Percentiles rank a stretch among this genome's conserved stretches.
These are phyloP conservation scores for Clitopilus passeckerianus DNA, from an alignment of 768 basidiomycete genomes.

Conservation along the genomic window DNA sequence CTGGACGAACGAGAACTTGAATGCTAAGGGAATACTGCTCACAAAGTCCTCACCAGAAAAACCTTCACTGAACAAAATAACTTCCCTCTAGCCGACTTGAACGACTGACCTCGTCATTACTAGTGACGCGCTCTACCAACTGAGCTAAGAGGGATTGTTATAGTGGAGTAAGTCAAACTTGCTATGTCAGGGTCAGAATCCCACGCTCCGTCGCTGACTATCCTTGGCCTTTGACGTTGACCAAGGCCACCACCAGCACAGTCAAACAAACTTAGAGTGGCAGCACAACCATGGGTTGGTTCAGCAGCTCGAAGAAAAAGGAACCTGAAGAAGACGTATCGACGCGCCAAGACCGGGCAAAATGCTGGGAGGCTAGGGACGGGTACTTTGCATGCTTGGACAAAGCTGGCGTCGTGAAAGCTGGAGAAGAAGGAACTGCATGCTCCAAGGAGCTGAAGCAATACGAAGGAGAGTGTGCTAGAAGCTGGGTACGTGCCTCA, in stretches of 20 bases:
- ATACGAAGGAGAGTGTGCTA: constrained; percentile 77
- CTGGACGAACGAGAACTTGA: no score
- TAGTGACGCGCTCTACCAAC: constrained; percentile 45
- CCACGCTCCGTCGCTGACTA: not conserved
- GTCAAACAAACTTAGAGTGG: not conserved
- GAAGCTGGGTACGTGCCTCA: constrained; percentile 73
- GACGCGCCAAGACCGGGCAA: constrained; percentile 62
- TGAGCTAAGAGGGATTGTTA: constrained; percentile 10
- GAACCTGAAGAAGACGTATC: constrained; percentile 34
- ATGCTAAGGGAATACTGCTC: no score
- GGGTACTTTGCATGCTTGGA: constrained; percentile 85
- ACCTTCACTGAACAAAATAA: no score
- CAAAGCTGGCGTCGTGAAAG: constrained; percentile 56
- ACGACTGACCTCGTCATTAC: constrained; percentile 70
- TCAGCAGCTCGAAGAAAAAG: constrained; percentile 25
- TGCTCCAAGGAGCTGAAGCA: constrained; percentile 52
- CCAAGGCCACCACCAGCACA: not conserved
- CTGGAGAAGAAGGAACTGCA: constrained; percentile 62
- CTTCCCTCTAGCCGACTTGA: constrained; percentile 48
- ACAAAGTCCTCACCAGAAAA: no score
- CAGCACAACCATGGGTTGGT: constrained; percentile 35
- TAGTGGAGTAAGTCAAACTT: not conserved
- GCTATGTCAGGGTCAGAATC: not conserved
- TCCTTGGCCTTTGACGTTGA: not conserved
- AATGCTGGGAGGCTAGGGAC: constrained; percentile 86